Evolutionary conservation across 495 filamentous ascomycete genomes (phyloP).

Genomic region (Lindgomyces ingoldianus): DNA sequence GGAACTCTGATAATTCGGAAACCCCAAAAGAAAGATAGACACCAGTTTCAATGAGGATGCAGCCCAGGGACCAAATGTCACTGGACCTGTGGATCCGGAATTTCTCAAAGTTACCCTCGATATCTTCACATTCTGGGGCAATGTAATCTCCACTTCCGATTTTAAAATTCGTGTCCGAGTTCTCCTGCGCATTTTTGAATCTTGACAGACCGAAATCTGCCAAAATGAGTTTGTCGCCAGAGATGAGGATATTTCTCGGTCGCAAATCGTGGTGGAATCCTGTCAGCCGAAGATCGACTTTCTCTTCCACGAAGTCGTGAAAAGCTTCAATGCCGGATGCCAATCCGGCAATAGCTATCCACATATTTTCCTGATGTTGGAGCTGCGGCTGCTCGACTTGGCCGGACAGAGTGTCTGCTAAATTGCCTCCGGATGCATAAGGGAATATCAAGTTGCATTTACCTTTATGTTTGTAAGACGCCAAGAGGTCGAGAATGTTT

Average conservation of each 20-base stretch:
- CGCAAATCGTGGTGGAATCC: not conserved
- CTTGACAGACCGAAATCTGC: not conserved
- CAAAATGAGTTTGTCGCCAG: not conserved
- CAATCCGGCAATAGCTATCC: not conserved
- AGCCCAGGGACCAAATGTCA: slow-evolving; percentile 6
- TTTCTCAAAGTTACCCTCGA: not conserved
- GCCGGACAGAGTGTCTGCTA: not conserved
- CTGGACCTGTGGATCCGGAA: not conserved
- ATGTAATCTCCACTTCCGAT: not conserved
- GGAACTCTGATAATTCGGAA: not conserved
- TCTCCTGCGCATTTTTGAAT: not conserved
- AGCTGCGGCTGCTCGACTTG: not conserved
- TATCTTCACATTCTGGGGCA: slow-evolving; percentile 4
- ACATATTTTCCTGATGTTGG: not conserved
- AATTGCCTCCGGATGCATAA: not conserved
- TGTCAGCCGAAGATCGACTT: not conserved
- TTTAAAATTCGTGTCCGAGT: not conserved
- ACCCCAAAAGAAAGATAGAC: not conserved
- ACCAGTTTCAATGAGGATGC: not conserved
- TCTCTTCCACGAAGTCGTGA: not conserved
- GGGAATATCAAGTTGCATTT: not conserved
- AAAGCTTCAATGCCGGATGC: not conserved
- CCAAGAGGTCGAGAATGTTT: not conserved
- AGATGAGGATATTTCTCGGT: slow-evolving; percentile 1
- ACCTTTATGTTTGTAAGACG: not conserved